Evolutionary conservation across 495 filamentous ascomycete species (phyloP), one percentile per base, ranked within the genome.

Genomic region (Letharia columbiana): DNA sequence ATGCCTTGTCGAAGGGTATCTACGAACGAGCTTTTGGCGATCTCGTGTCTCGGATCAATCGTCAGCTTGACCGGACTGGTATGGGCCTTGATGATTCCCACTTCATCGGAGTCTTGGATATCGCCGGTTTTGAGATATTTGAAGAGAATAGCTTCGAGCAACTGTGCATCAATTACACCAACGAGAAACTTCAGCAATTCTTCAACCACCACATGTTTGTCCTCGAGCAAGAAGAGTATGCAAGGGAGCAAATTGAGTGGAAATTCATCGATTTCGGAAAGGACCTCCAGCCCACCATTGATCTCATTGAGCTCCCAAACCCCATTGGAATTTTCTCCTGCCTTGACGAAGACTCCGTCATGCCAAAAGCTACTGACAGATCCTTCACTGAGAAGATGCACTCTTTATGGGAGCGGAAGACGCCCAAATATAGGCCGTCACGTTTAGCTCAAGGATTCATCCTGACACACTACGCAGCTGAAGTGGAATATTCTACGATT

Each of bases 191-290:
- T 9, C 95, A 99, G 74, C 95, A 99, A 69, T 99, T 98, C 75
- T 99, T 99, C 83, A 99, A 99, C 67, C 95, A 99, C 70, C 95
- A 99, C 79, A 99, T 99, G 95, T 99, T 99, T 74, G 95, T 99
- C 31, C 78, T 99, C 31, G 95, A 99, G 73, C 95, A 99, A 73
- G 95, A 99, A 73, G 95, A 99, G 75, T 99, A 99, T 76, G 92
- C 95, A 20, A 78, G 92, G 60, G 95, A 99, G 73, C 90, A 96
- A 74, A 99, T 99, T 70, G 93, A 99, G 77, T 99, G 95, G 95
- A 91, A 97, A 73, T 99, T 99, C 73, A 98, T 99, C 73, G 95
- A 99, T 73, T 99, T 99, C 73, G 95, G 95, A 47, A 91, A 90
- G 67, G 95, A 99, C 72, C 79, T 99, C 23, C 95, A 99, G 77